phyloP scores from a whole-genome alignment of 352 stramenopile genomes.

The Pilasporangium apinafurcum region DNA sequence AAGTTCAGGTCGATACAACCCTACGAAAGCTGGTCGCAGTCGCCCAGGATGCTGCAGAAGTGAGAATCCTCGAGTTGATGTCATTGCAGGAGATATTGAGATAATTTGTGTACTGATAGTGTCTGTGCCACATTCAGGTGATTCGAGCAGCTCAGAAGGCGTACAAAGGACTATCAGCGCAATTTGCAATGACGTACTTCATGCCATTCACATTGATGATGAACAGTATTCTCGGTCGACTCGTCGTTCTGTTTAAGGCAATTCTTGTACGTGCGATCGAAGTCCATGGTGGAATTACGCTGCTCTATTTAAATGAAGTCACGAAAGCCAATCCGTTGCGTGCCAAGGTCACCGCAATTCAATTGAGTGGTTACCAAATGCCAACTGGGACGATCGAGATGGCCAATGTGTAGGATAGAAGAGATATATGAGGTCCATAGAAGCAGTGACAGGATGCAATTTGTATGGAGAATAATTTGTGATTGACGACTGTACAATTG shows the following conservation, averaged over 20 bases:
- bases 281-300: constrained; percentile 50
- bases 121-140: constrained; percentile 9
- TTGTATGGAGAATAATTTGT: no score
- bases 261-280: constrained; percentile 59
- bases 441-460: neutral
- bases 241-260: constrained; percentile 53
- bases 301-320: constrained; percentile 77
- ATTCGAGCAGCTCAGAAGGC: constrained; percentile 66
- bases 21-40: constrained; percentile 38
- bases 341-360: constrained; percentile 57
- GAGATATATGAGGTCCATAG: neutral
- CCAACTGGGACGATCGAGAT: constrained; percentile 33
- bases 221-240: constrained; percentile 66
- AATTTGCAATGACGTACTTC: constrained; percentile 86
- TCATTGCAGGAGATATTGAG: no score
- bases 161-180: constrained; percentile 63
- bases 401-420: constrained; percentile 40
- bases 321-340: constrained; percentile 78
- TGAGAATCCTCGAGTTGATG: no score
- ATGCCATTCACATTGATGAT: constrained; percentile 79
- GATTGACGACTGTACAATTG: no score
- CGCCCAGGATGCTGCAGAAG: constrained; percentile 20
- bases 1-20: constrained; percentile 33
- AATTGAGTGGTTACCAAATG: constrained; percentile 65
- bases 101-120: no score